These are phyloP conservation scores for Dendrothele bispora DNA, from an alignment of 768 basidiomycete species.

Conservation along the genomic window DNA sequence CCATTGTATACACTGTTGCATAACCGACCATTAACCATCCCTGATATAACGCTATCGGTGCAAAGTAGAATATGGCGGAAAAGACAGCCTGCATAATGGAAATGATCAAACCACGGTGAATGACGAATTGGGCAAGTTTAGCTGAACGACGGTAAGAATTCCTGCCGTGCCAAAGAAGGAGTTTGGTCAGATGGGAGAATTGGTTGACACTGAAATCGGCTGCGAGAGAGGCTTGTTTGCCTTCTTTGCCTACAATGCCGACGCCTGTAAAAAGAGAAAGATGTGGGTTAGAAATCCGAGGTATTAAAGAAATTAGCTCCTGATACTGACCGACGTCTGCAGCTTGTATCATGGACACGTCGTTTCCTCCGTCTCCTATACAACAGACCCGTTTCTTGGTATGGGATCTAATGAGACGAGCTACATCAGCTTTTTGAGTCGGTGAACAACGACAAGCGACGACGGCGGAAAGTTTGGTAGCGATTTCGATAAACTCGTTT, in stretches of 20 bases:
- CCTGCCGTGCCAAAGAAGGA: conserved; percentile 97
- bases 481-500: conserved; percentile 93
- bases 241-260: conserved; percentile 98
- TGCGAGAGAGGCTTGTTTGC: conserved; percentile 97
- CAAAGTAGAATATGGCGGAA: conserved; percentile 90
- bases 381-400: conserved; percentile 97
- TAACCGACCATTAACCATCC: conserved; percentile 98
- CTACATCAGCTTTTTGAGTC: conserved; percentile 98
- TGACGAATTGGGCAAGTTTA: conserved; percentile 97
- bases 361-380: conserved; percentile 98
- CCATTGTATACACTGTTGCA: conserved; percentile 97
- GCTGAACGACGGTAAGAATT: conserved; percentile 98
- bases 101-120: conserved; percentile 95
- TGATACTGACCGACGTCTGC: conserved; percentile 87
- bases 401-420: conserved; percentile 83
- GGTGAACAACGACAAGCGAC: conserved; percentile 98
- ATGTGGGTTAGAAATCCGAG: background rate
- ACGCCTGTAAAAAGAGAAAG: conserved; percentile 56
- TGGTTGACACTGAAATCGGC: conserved; percentile 98
- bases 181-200: conserved; percentile 93
- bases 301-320: background rate
- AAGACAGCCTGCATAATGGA: conserved; percentile 98
- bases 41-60: conserved; percentile 96
- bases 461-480: conserved; percentile 93
- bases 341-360: conserved; percentile 99